Base-by-base conservation (phyloP, 805 yeast species). In the Blastobotrys terrestris region DNA sequence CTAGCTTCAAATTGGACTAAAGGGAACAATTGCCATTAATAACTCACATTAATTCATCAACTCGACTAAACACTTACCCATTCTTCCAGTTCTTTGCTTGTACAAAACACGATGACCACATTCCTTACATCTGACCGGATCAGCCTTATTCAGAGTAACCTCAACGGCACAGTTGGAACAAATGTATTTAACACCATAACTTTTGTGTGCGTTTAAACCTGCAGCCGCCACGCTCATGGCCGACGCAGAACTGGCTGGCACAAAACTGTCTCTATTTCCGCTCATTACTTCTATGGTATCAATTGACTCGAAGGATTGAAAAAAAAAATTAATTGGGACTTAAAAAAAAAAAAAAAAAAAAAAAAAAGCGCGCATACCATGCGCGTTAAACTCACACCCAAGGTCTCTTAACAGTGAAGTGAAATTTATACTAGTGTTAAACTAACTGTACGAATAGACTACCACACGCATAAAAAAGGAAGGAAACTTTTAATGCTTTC, bases 51-150 rank as follows among this genome's bases (percentile, higher is more conserved):
- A n/a, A n/a, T n/a, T n/a, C n/a, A n/a, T n/a, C n/a, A n/a, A n/a
- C n/a, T n/a, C n/a, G n/a, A n/a, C n/a, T n/a, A n/a, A 26, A 54
- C 70, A 77, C 70, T 75, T 78, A 53, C 80, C 95, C 95, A 92
- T 88, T 76, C 98, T 83, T 77, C 91, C 87, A 48, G 98, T 92
- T 76, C 99, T 85, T 57, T 97, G 96, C 76, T 94, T 94, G 76
- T 92, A 88, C 58, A 94, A 76, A 55, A 94, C 97, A 74, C 99
- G 85, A 75, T 94, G 98, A 58, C 99, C 99, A 73, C 99, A 94
- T 62, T 91, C 96, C 73, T 90, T 91, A 75, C 99, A 94, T 75
- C 98, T 87, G 59, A 94, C 96, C 31, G 98, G 96, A 70, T 94
- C 99, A 61, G 87, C 88, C 73, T 92, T 89, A 51, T 89, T 84